Base-by-base conservation (phyloP, 148 eudicot genomes). In the Cornus florida region DNA sequence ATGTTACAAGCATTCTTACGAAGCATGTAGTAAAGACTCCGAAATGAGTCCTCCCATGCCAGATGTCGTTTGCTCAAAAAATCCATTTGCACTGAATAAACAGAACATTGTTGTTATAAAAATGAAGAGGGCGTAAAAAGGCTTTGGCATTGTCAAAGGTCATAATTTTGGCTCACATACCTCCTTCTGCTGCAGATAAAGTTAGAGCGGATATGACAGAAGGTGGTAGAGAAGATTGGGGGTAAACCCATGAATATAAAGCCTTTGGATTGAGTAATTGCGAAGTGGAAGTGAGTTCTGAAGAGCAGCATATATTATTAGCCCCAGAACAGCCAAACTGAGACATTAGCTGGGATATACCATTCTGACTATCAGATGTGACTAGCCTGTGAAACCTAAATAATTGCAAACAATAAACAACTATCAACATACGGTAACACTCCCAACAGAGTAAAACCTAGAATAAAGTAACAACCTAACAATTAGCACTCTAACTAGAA, bases 41-140 rank as follows among this genome's bases (percentile, higher is more conserved):
- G 92, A 83, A 94, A 94, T 43, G 98, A 90, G 66, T 92, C 98
- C 82, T 97, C 95, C 99, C 99, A 97, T 70, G 93, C 91, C n/a
- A 80, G 71, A 69, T 94, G 97, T 16, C 99, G 91, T 84, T 90
- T 90, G 79, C 75, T 88, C 78, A 92, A 81, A 84, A 94, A 97
- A 81, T 94, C 96, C 81, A 79, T 75, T 83, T 91, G 92, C 76
- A 74, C 97, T 92, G 84, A 72, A 88, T 62, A 82, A 72, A 80
- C 28, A 69, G 41, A 67, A 73, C 10, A 14, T 32, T 59, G 72
- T 67, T 14, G 32, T 17, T 19, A 46, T 24, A 68, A 53, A 28
- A 66, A 38, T 20, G 56, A 77, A 60, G 46, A 48, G 31, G 65
- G 65, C 59, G 7, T 75, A 69, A 32, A 41, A 65, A 73, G 7